A percentile compares a stretch with the other conserved stretches of the same genome.
Conservation (phyloP, 78 protist species). For the Dictyostelium brefeldianum region DNA sequence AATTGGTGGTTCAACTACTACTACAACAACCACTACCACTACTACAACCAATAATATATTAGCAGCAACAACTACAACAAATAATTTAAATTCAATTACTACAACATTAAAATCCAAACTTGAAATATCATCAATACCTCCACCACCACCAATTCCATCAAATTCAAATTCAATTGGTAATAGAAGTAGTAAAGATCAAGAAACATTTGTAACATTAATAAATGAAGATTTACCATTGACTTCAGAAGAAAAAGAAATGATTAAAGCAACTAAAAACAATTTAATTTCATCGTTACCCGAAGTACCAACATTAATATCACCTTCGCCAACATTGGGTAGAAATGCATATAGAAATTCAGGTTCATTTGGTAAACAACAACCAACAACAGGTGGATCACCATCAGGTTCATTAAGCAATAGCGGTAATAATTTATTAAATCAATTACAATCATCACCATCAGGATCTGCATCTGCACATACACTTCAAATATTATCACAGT, state of each 20-base stretch:
- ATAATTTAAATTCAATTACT: background rate
- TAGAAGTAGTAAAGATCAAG: background rate
- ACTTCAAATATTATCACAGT: background rate
- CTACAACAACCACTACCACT: background rate
- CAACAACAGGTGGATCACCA: background rate
- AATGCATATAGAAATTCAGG: background rate
- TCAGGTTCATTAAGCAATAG: background rate
- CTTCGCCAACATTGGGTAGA: conserved; percentile 21
- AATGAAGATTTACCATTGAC: background rate
- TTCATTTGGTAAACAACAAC: background rate
- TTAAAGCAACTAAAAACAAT: background rate
- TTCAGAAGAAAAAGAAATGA: background rate
- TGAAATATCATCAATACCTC: conserved; percentile 23
- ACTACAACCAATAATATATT: background rate
- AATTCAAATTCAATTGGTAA: background rate
- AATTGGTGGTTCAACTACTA: background rate
- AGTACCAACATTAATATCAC: conserved; percentile 35
- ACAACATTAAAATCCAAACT: background rate
- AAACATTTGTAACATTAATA: background rate
- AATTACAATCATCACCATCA: background rate
- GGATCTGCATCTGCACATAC: background rate
- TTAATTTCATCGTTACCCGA: background rate
- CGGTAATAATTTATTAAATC: background rate
- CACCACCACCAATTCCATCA: background rate
- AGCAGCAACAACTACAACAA: background rate